Percentiles rank a stretch among this genome's conserved stretches.
These are phyloP conservation scores for Davidsoniella neocaledoniae DNA, from an alignment of 2,329 filamentous ascomycete species.

Conservation along the genomic window DNA sequence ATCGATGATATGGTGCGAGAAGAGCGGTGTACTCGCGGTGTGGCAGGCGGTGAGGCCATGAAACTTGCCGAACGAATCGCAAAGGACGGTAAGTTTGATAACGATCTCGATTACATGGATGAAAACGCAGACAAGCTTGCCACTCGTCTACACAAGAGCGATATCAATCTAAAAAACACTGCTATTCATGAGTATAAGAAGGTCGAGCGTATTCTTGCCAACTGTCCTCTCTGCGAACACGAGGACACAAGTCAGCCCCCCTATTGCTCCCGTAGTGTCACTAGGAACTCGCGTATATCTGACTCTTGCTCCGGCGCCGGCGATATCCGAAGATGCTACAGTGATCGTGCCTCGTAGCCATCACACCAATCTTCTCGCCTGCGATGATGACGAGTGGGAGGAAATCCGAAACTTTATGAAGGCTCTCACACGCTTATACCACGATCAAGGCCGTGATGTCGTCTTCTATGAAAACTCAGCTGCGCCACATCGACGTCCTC, in stretches of 20 bases:
- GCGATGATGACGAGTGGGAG: constrained; percentile 98
- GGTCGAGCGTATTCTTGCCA: constrained; percentile 71
- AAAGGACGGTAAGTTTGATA: constrained; percentile 78
- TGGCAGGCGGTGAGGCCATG: constrained; percentile 61
- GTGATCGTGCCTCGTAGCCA: constrained; percentile 84
- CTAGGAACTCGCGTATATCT: constrained; percentile 75
- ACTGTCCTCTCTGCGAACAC: constrained; percentile 80
- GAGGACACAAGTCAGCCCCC: constrained; percentile 58
- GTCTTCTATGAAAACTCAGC: constrained; percentile 98
- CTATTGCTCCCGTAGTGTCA: constrained; percentile 70
- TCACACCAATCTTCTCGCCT: constrained; percentile 80
- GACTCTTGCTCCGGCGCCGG: constrained; percentile 77
- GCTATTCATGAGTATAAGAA: constrained; percentile 82
- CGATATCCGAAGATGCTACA: constrained; percentile 66
- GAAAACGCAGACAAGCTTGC: constrained; percentile 88
- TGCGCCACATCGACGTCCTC: constrained; percentile 55
- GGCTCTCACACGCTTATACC: constrained; percentile 80
- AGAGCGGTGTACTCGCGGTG: constrained; percentile 68
- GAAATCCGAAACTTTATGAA: constrained; percentile 99
- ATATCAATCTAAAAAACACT: constrained; percentile 70
- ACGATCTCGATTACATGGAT: constrained; percentile 92
- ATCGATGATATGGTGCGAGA: constrained; percentile 96
- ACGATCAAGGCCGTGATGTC: constrained; percentile 79
- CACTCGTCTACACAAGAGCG: constrained; percentile 70
- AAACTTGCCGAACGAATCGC: constrained; percentile 84